Percentiles rank a stretch among this genome's conserved stretches.
Conservation (phyloP, 192 early-diverging fungal species). For the Dimargaris verticillata region DNA sequence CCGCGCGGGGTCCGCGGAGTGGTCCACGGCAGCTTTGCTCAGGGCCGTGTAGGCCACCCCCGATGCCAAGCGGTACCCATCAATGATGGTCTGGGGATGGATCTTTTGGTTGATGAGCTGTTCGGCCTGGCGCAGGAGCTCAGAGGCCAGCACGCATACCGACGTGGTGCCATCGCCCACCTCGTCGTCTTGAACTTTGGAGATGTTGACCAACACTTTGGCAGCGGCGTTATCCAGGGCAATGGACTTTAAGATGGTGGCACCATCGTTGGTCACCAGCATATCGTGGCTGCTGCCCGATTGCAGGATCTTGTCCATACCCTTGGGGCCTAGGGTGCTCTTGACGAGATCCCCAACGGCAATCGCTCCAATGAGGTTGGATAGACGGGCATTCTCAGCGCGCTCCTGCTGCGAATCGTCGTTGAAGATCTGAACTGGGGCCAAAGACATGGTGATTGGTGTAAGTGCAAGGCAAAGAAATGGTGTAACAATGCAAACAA, state of each 20-base stretch:
- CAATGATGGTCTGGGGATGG: constrained; percentile 94
- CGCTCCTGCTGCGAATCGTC: constrained; percentile 90
- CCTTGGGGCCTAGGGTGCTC: constrained; percentile 92
- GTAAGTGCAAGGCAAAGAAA: background rate
- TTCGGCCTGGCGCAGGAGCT: constrained; percentile 88
- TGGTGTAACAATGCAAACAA: too few relatives aligned
- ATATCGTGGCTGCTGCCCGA: constrained; percentile 71
- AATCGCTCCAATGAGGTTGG: constrained; percentile 86
- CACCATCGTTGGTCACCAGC: constrained; percentile 95
- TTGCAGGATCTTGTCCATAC: constrained; percentile 99
- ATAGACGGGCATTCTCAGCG: constrained; percentile 91
- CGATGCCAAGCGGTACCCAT: constrained; percentile 84
- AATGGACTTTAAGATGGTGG: constrained; percentile 97
- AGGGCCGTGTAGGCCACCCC: constrained; percentile 69
- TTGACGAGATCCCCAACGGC: constrained; percentile 98
- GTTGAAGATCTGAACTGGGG: constrained; percentile 85
- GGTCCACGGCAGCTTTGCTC: constrained; percentile 62
- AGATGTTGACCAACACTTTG: constrained; percentile 94
- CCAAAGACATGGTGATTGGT: constrained; percentile 13
- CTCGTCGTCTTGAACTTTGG: constrained; percentile 99
- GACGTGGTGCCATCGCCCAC: constrained; percentile 99
- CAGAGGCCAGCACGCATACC: constrained; percentile 91
- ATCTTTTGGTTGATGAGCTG: constrained; percentile 82
- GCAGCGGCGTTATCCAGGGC: constrained; percentile 95
- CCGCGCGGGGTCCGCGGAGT: constrained; percentile 44